A percentile compares a stretch with the other conserved stretches of the same genome.
Conservation (phyloP, 257 asterid species). For the Cruciata laevipes region DNA sequence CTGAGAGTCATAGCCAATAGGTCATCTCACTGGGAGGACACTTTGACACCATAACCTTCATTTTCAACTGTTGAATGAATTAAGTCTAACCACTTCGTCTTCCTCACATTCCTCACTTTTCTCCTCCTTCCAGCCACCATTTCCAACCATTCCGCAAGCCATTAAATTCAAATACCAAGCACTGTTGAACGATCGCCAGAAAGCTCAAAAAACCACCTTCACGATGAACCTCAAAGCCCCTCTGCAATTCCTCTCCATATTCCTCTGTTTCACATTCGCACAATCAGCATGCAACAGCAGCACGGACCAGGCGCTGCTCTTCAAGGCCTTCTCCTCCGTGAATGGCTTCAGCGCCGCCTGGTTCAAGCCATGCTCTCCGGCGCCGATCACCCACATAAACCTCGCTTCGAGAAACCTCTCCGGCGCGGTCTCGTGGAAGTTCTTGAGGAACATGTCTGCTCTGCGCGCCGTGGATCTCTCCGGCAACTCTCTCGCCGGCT, state of each 20-base stretch:
- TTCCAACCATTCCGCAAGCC: not conserved
- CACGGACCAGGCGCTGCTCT: conserved; percentile 35
- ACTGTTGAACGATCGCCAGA: not conserved
- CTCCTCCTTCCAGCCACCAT: not conserved
- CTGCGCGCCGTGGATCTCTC: conserved; percentile 72
- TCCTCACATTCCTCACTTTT: not conserved
- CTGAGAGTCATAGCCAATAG: not conserved
- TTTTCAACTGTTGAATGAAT: not conserved
- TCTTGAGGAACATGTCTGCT: conserved; percentile 46
- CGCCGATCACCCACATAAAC: conserved; percentile 31
- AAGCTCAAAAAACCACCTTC: not conserved
- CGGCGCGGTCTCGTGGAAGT: conserved; percentile 72
- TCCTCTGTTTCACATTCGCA: conserved; percentile 28
- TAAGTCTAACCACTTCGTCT: conserved; percentile 11
- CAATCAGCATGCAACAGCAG: conserved; percentile 38
- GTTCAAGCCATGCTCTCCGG: conserved; percentile 44
- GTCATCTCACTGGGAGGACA: not conserved
- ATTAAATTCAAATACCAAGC: not conserved
- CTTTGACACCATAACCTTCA: conserved; percentile 2
- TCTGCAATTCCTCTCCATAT: conserved; percentile 25
- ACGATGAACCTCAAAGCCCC: conserved; percentile 34
- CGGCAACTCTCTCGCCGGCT: conserved; percentile 54
- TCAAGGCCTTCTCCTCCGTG: conserved; percentile 68
- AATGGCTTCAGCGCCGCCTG: conserved; percentile 56
- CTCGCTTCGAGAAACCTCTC: conserved; percentile 58